Conservation (phyloP, 441 rosid genomes). For the Syzygium malaccense region DNA sequence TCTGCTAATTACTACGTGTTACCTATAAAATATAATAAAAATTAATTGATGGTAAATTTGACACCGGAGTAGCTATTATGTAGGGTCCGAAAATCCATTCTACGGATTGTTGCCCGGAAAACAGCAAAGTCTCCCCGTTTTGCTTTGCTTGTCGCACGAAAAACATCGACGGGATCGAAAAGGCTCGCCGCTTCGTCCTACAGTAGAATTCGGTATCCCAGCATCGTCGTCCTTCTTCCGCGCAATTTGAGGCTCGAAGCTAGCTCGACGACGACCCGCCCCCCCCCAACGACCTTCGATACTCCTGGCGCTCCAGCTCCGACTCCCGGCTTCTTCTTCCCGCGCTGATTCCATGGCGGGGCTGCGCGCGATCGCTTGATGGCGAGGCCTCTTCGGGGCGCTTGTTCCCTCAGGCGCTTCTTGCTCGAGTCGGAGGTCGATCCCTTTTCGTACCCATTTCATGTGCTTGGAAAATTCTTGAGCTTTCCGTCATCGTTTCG, state of each 20-base stretch:
- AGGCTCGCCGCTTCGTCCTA: background rate
- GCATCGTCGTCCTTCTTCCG: background rate
- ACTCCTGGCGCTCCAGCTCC: background rate
- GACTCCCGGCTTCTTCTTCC: background rate
- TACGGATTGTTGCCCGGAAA: background rate
- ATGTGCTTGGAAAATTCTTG: background rate
- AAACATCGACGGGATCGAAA: background rate
- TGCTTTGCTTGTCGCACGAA: background rate
- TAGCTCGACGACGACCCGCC: background rate
- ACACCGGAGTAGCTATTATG: fast-evolving
- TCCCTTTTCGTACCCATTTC: background rate
- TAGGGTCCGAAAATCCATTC: background rate
- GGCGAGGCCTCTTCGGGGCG: conserved; percentile 65
- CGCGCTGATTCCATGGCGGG: background rate
- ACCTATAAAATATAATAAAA: no score
- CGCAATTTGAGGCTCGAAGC: background rate
- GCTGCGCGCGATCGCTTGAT: conserved; percentile 11
- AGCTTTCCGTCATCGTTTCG: background rate
- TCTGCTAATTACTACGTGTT: fast-evolving
- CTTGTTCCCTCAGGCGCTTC: conserved; percentile 35
- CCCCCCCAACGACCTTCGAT: background rate
- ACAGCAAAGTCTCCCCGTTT: background rate
- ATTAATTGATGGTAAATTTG: no score
- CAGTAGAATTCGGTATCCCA: background rate
- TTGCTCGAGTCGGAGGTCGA: conserved; percentile 43